phyloP scores from a whole-genome alignment of 345 rosid genomes.

The Eucalyptus cloeziana region DNA sequence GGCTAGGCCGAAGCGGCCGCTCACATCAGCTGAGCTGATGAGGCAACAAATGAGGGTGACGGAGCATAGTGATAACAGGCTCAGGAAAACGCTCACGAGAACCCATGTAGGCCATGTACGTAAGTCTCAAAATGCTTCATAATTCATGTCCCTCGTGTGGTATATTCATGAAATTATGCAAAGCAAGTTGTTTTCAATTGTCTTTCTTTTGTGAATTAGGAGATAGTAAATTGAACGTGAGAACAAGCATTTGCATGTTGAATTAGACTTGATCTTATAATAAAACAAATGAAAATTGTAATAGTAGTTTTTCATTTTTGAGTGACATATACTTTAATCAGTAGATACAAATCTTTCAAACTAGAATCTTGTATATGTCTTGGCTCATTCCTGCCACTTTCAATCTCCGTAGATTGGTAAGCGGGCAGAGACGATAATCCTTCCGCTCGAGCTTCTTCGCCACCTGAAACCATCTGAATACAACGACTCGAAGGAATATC shows the following conservation, averaged over 20 bases:
- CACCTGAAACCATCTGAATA: conserved; percentile 77
- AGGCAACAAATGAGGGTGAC: conserved; percentile 88
- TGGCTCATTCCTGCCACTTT: neutral
- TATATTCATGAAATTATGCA: neutral
- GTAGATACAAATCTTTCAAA: neutral
- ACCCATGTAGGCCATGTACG: conserved; percentile 87
- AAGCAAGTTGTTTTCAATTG: neutral
- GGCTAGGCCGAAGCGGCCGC: conserved; percentile 51
- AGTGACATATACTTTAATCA: neutral
- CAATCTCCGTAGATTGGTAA: conserved; percentile 22
- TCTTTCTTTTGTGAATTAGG: neutral
- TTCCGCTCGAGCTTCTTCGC: conserved; percentile 85
- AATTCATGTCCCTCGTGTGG: neutral
- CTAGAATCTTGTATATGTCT: neutral
- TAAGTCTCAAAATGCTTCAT: neutral
- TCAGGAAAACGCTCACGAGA: conserved; percentile 77
- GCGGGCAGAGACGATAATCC: conserved; percentile 74
- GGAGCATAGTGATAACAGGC: conserved; percentile 78
- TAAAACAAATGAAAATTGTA: neutral
- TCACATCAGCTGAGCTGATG: conserved; percentile 92
- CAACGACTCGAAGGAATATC: conserved; percentile 55
- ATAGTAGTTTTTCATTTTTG: neutral
- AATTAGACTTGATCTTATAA: neutral
- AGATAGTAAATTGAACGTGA: neutral
- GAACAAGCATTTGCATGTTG: neutral